Base-by-base conservation (phyloP, 768 basidiomycete genomes). In the Rhizopogon vesiculosus region DNA sequence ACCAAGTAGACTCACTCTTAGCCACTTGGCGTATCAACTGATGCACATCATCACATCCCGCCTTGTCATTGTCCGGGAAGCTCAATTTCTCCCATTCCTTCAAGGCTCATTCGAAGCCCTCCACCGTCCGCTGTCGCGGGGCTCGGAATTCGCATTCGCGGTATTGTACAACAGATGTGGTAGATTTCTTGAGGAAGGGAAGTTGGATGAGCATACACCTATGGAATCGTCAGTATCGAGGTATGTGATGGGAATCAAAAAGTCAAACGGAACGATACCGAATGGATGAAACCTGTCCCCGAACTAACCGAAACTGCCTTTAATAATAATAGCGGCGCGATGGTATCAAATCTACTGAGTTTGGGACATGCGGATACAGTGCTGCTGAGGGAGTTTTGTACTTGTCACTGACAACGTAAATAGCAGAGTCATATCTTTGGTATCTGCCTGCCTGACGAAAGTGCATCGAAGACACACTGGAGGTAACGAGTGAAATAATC, bases 401-500 rank as follows among this genome's bases (percentile, higher is more conserved):
- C 56, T 75, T 2, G 2, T 71, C 62, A 58, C 69, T 72, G 46
- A 78, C 74, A 0, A 79, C 77, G 7, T 58, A 66, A 38, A 71
- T 59, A 2, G 65, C 55, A 39, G 60, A 57, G 54, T 67, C 67
- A 44, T 75, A 71, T 69, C 48, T 62, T 62, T 7, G 83, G 80
- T 3, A 79, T 66, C 56, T 82, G 83, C 2, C 82, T 79, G 15
- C 82, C 76, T 5, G 75, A 72, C 0, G 89, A 89, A 2, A 96
- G 79, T 0, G 91, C 89, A 62, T 95, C 89, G 31, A 95, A 72
- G 25, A 95, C 80, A 10, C 87, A 81, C 65, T 96, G 93, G 4
- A 97, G 78, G 71, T 96, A 92, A 5, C 84, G 79, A 42, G 85
- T 87, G 45, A 90, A 72, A 51, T 31, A 31, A 31, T 65, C 16